Conservation (phyloP, 768 basidiomycete species). For the Leccinum truebloodii region DNA sequence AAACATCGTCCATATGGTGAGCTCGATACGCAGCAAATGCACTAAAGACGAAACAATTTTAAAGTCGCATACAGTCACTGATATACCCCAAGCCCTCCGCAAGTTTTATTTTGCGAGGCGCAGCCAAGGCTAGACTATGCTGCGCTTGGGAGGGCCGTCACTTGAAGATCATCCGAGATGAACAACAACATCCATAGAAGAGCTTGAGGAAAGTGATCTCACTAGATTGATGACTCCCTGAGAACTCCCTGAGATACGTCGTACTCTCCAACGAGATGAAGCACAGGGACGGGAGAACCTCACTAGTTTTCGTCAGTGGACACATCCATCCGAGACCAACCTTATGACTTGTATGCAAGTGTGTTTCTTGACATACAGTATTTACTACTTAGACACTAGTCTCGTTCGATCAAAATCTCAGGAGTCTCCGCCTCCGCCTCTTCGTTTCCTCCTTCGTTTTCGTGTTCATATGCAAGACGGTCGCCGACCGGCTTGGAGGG, state of each 20-base stretch:
- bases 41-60: background rate
- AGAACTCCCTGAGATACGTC: conserved; percentile 84
- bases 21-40: conserved; percentile 2
- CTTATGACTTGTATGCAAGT: conserved; percentile 75
- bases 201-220: conserved; percentile 76
- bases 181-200: conserved; percentile 81
- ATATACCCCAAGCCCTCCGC: conserved; percentile 78
- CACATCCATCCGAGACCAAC: conserved; percentile 74
- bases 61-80: conserved; percentile 57
- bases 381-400: background rate
- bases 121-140: conserved; percentile 57
- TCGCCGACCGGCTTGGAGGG: conserved; percentile 13
- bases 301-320: conserved; percentile 89
- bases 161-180: conserved; percentile 81
- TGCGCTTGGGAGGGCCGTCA: conserved; percentile 67
- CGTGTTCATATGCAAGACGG: background rate
- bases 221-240: conserved; percentile 52
- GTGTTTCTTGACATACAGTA: conserved; percentile 57
- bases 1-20: conserved; percentile 46
- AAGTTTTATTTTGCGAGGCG: conserved; percentile 79
- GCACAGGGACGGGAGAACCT: conserved; percentile 80
- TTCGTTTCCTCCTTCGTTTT: conserved; percentile 8
- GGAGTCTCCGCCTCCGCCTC: background rate
- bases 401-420: conserved; percentile 4
- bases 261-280: conserved; percentile 80